These are phyloP conservation scores for Ramalina intermedia DNA, from an alignment of 495 filamentous ascomycete species.

Conservation along the genomic window DNA sequence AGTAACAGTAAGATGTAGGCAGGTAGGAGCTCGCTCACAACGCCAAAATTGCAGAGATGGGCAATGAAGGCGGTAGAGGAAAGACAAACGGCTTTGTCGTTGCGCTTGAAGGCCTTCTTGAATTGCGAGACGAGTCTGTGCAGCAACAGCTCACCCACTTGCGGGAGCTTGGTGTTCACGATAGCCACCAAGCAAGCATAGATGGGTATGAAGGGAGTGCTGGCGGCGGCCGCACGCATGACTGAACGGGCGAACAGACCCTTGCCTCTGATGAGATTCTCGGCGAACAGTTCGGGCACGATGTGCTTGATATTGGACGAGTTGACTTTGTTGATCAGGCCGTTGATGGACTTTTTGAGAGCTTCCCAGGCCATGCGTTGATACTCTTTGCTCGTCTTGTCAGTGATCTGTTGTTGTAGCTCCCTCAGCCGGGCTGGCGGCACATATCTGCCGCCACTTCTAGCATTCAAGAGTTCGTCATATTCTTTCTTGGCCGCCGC, in stretches of 20 bases:
- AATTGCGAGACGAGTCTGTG: conserved; percentile 83
- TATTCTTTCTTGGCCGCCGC: conserved; percentile 77
- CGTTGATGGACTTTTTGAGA: conserved; percentile 96
- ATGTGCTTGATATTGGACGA: conserved; percentile 95
- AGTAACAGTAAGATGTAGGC: conserved; percentile 83
- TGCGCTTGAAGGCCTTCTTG: conserved; percentile 86
- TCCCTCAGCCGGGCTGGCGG: conserved; percentile 83
- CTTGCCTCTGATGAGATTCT: conserved; percentile 82
- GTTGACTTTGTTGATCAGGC: conserved; percentile 97
- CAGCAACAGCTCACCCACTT: conserved; percentile 81
- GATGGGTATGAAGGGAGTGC: conserved; percentile 88
- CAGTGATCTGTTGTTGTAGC: conserved; percentile 90
- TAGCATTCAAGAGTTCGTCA: conserved; percentile 74
- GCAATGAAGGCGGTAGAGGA: conserved; percentile 88
- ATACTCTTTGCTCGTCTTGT: conserved; percentile 91
- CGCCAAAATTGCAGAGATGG: conserved; percentile 87
- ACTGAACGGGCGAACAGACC: conserved; percentile 89
- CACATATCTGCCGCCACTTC: conserved; percentile 90
- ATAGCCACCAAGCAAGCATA: conserved; percentile 92
- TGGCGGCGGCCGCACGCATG: conserved; percentile 95
- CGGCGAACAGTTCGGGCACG: conserved; percentile 84
- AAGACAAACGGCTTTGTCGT: conserved; percentile 89
- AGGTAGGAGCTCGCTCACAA: conserved; percentile 82
- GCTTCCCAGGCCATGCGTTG: conserved; percentile 99
- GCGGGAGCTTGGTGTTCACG: conserved; percentile 91